phyloP scores from a whole-genome alignment of 108 stramenopile species.

The Craspedostauros australis region DNA sequence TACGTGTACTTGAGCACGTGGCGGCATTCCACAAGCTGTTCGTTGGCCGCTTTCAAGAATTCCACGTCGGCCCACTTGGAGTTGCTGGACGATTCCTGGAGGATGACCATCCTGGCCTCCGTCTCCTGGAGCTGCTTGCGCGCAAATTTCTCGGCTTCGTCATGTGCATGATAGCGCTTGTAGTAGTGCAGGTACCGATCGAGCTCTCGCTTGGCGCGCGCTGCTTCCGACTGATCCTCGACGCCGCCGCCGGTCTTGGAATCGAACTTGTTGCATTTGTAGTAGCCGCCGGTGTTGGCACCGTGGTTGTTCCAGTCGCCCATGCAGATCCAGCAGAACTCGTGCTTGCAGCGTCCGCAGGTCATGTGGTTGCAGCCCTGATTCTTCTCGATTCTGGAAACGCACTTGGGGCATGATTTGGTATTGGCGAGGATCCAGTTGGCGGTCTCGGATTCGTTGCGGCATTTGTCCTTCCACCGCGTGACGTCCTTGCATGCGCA shows the following conservation, averaged over 20 bases:
- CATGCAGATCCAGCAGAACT: slow-evolving; percentile 99
- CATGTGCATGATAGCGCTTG: slow-evolving; percentile 93
- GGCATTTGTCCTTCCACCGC: slow-evolving; percentile 91
- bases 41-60: slow-evolving; percentile 93
- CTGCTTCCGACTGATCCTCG: slow-evolving; percentile 70
- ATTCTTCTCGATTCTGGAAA: slow-evolving; percentile 97
- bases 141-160: slow-evolving; percentile 90
- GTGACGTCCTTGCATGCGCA: slow-evolving; percentile 67
- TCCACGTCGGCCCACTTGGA: slow-evolving; percentile 95
- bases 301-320: slow-evolving; percentile 95
- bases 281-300: slow-evolving; percentile 96
- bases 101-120: slow-evolving; percentile 84
- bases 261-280: slow-evolving; percentile 95
- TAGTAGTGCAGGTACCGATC: slow-evolving; percentile 99
- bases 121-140: slow-evolving; percentile 79
- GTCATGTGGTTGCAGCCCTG: slow-evolving; percentile 99
- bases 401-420: slow-evolving; percentile 96
- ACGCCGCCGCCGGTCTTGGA: slow-evolving; percentile 5
- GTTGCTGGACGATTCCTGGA: slow-evolving; percentile 83
- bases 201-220: slow-evolving; percentile 86
- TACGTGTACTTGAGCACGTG: slow-evolving; percentile 97
- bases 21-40: slow-evolving; percentile 95
- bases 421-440: slow-evolving; percentile 99
- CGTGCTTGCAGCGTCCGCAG: slow-evolving; percentile 36
- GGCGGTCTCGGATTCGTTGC: slow-evolving; percentile 95